Conservation (phyloP, 768 basidiomycete species). For the Pleurotus tuoliensis region DNA sequence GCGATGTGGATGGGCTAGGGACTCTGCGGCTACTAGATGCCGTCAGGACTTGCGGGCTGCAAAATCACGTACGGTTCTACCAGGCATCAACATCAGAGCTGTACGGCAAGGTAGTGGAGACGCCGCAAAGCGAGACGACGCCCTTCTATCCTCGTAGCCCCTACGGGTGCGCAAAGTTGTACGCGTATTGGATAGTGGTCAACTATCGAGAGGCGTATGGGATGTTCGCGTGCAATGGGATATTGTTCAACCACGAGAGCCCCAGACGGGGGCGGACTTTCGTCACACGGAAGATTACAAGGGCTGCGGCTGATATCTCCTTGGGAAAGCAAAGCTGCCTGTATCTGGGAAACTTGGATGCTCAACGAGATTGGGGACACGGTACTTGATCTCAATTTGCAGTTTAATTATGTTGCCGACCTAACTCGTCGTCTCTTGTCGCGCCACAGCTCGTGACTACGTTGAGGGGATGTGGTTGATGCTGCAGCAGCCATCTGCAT, state of each 20-base stretch:
- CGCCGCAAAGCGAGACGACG: conserved; percentile 92
- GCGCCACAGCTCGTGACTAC: conserved; percentile 68
- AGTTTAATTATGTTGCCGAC: not conserved
- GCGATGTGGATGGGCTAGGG: conserved; percentile 93
- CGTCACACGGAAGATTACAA: conserved; percentile 91
- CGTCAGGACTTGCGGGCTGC: conserved; percentile 91
- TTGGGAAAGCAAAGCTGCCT: conserved; percentile 86
- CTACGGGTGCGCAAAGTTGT: conserved; percentile 94
- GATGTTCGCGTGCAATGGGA: conserved; percentile 96
- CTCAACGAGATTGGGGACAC: conserved; percentile 97
- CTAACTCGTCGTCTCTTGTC: not conserved
- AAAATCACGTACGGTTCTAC: conserved; percentile 92
- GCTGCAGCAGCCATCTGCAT: conserved; percentile 78
- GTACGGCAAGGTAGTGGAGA: conserved; percentile 95
- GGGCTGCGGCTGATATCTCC: conserved; percentile 90
- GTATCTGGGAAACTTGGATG: conserved; percentile 93
- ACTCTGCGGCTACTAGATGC: conserved; percentile 95
- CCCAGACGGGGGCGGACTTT: conserved; percentile 93
- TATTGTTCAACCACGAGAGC: conserved; percentile 98
- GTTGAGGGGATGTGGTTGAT: conserved; percentile 98
- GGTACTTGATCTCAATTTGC: conserved; percentile 39
- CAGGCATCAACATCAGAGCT: conserved; percentile 97
- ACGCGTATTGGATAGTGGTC: conserved; percentile 86
- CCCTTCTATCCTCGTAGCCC: conserved; percentile 99
- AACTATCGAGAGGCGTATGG: conserved; percentile 95